These are phyloP conservation scores for Yarrowia divulgata DNA, from an alignment of 805 yeast genomes.

Conservation along the genomic window DNA sequence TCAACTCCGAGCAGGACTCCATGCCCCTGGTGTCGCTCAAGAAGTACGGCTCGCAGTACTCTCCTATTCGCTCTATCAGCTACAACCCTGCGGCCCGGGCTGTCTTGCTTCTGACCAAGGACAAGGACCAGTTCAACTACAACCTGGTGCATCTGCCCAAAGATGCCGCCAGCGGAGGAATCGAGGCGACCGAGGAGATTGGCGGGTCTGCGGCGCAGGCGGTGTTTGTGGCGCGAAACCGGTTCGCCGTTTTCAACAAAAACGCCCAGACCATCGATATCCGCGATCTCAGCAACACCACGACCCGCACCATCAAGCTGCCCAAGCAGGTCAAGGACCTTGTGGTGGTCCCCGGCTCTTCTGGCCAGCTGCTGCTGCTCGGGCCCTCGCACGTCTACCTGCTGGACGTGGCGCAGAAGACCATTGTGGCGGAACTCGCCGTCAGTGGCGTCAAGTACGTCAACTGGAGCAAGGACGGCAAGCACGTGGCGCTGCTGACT, in stretches of 20 bases:
- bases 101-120: conserved; percentile 77
- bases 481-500: conserved; percentile 83
- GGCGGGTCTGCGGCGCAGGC: conserved; percentile 87
- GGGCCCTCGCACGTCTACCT: conserved; percentile 75
- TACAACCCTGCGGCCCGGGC: conserved; percentile 94
- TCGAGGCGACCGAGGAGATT: conserved; percentile 82
- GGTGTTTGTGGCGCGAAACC: conserved; percentile 89
- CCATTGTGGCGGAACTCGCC: conserved; percentile 69
- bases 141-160: conserved; percentile 81
- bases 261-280: conserved; percentile 73
- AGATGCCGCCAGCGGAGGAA: conserved; percentile 83
- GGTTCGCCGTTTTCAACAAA: conserved; percentile 83
- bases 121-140: conserved; percentile 64
- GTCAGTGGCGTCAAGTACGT: conserved; percentile 86
- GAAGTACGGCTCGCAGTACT: conserved; percentile 85
- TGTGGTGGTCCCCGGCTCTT: conserved; percentile 66
- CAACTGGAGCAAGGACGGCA: conserved; percentile 87
- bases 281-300: conserved; percentile 79
- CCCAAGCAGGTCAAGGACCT: conserved; percentile 69
- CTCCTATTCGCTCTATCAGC: conserved; percentile 80
- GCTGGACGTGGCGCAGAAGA: conserved; percentile 93
- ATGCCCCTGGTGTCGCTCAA: conserved; percentile 84
- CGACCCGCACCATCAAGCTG: conserved; percentile 77
- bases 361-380: conserved; percentile 81
- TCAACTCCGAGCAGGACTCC: conserved; percentile 65